Conservation (phyloP, 2,329 filamentous ascomycete species). For the Hymenoscyphus infarciens region DNA sequence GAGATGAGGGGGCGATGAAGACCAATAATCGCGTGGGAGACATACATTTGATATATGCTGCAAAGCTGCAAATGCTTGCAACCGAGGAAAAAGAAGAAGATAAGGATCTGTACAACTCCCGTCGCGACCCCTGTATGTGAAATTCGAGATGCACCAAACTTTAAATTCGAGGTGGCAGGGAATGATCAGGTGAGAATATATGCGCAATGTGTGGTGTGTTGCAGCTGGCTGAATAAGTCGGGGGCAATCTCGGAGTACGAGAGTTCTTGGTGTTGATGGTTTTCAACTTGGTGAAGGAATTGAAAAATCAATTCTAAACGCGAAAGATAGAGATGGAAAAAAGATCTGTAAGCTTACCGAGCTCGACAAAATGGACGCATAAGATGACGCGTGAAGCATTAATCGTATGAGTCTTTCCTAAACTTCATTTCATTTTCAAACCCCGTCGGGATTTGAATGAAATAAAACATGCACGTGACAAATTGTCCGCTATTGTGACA, state of each 20-base stretch:
- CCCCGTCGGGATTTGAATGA: not conserved
- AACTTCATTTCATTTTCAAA: not conserved
- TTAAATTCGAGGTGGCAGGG: not conserved
- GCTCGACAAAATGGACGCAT: not conserved
- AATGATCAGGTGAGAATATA: slow-evolving; percentile 1
- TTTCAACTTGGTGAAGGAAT: not conserved
- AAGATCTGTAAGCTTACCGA: not conserved
- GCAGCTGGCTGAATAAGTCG: not conserved
- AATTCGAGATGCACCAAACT: not conserved
- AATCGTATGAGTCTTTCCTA: not conserved
- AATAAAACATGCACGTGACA: not conserved
- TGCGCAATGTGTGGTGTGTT: slow-evolving; percentile 1
- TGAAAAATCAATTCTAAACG: not conserved
- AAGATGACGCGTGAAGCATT: not conserved
- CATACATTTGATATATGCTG: slow-evolving; percentile 4
- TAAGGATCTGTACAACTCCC: not conserved
- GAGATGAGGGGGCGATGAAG: not conserved
- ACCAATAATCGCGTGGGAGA: not conserved
- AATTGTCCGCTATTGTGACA: not conserved
- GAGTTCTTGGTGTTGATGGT: not conserved
- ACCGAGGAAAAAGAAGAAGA: not conserved
- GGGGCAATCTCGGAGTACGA: not conserved
- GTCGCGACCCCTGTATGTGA: not conserved
- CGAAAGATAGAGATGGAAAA: not conserved
- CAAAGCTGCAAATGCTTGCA: not conserved